phyloP scores from a whole-genome alignment of 2,329 filamentous ascomycete genomes.

The Bimuria novae-zelandiae region DNA sequence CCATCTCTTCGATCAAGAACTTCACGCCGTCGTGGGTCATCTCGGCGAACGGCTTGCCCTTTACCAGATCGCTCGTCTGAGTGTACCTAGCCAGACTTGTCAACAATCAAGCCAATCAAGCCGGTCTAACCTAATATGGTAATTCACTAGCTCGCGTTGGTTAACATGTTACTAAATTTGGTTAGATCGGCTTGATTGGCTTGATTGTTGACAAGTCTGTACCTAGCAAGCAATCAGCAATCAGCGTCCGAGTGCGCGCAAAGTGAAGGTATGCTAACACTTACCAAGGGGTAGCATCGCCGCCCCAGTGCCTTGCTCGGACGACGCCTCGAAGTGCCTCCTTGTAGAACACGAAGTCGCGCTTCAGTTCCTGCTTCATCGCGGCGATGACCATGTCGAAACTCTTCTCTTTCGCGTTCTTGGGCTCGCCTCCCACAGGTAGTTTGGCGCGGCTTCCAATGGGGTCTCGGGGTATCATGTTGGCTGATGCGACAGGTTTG shows the following conservation, averaged over 20 bases:
- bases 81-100: neutral
- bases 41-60: conserved; percentile 1
- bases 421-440: neutral
- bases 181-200: too few relatives aligned
- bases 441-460: too few relatives aligned
- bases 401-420: neutral
- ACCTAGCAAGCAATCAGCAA: neutral
- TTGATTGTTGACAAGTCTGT: too few relatives aligned
- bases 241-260: neutral
- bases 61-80: neutral
- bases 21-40: conserved; percentile 2
- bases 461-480: too few relatives aligned
- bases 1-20: conserved; percentile 1
- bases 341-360: conserved; percentile 1
- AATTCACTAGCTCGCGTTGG: too few relatives aligned
- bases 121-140: too few relatives aligned
- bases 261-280: neutral
- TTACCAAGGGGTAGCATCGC: conserved; percentile 2
- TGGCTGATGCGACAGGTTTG: too few relatives aligned
- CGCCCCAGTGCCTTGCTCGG: neutral
- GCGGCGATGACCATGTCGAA: neutral
- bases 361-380: neutral
- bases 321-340: neutral
- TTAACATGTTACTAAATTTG: too few relatives aligned
- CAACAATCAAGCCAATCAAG: too few relatives aligned